Conservation (phyloP, 2,329 filamentous ascomycete species). For the Thermochaetoides dissita region DNA sequence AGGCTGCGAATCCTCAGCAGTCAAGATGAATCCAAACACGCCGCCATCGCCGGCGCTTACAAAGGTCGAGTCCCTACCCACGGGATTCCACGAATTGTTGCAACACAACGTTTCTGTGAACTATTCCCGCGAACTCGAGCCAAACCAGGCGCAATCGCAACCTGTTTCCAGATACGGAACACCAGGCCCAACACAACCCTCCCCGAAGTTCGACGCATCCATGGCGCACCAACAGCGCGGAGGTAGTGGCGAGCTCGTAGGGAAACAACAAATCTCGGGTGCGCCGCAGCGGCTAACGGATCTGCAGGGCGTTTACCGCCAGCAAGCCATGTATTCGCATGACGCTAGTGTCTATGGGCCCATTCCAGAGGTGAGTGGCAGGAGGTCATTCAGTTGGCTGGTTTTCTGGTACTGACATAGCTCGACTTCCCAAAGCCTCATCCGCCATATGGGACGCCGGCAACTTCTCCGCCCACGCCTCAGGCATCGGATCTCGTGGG, state of each 20-base stretch:
- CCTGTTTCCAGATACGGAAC: conserved; percentile 25
- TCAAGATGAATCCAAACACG: conserved; percentile 24
- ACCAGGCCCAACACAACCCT: conserved; percentile 17
- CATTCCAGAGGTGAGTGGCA: conserved; percentile 15
- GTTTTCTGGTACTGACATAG: too few relatives aligned
- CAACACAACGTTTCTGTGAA: conserved; percentile 27
- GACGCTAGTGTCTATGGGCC: conserved; percentile 16
- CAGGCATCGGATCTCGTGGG: conserved; percentile 23
- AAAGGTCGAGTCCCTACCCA: conserved; percentile 24
- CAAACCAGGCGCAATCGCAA: conserved; percentile 22
- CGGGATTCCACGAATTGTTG: conserved; percentile 28
- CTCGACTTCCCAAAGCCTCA: conserved; percentile 4
- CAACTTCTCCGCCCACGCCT: conserved; percentile 36
- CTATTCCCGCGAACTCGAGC: conserved; percentile 18
- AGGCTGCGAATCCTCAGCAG: conserved; percentile 6
- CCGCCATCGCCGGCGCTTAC: conserved; percentile 34
- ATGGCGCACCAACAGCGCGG: conserved; percentile 13
- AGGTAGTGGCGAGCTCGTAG: conserved; percentile 10
- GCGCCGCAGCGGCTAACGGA: conserved; percentile 6
- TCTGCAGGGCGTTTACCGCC: conserved; percentile 11
- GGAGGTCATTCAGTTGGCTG: too few relatives aligned
- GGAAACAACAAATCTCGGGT: neutral
- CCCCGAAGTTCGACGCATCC: too few relatives aligned
- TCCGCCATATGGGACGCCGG: conserved; percentile 35
- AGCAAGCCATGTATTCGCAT: conserved; percentile 11